Evolutionary conservation across 1,284 basidiomycete genomes (phyloP).

Genomic region (Pseudozyma thailandica): DNA sequence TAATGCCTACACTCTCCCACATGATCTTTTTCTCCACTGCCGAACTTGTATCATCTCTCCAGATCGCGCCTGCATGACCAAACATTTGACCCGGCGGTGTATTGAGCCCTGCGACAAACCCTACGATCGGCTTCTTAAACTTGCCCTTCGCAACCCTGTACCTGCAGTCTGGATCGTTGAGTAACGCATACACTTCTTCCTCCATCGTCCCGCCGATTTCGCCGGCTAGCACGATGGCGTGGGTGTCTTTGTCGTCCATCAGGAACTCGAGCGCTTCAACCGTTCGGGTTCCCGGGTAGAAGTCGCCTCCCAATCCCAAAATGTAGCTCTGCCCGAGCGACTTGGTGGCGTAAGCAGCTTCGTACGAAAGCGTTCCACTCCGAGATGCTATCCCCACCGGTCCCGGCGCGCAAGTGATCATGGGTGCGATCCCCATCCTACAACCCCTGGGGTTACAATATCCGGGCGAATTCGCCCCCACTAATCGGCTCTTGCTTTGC

Average conservation of each 20-base stretch:
- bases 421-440: slow-evolving; percentile 50
- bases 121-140: slow-evolving; percentile 53
- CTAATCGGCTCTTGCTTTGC: slow-evolving; percentile 44
- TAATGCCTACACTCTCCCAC: slow-evolving; percentile 42
- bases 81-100: slow-evolving; percentile 55
- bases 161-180: slow-evolving; percentile 24
- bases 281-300: slow-evolving; percentile 63
- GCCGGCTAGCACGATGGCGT: slow-evolving; percentile 51
- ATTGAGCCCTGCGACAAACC: slow-evolving; percentile 53
- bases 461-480: slow-evolving; percentile 58
- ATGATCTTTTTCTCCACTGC: slow-evolving; percentile 48
- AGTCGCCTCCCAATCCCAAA: slow-evolving; percentile 58
- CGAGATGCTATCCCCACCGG: slow-evolving; percentile 53
- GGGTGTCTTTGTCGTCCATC: slow-evolving; percentile 33
- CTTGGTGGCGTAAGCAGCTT: slow-evolving; percentile 49
- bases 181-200: slow-evolving; percentile 51
- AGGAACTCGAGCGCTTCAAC: slow-evolving; percentile 57
- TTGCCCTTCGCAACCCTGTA: slow-evolving; percentile 19
- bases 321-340: slow-evolving; percentile 49
- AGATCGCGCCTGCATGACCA: slow-evolving; percentile 58
- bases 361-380: slow-evolving; percentile 63
- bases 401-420: slow-evolving; percentile 39
- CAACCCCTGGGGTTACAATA: slow-evolving; percentile 55
- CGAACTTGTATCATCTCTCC: slow-evolving; percentile 43
- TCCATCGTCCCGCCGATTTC: slow-evolving; percentile 62